Percentiles rank a stretch among this genome's conserved stretches.
phyloP scores from a whole-genome alignment of 345 rosid genomes.

The Gossypium anomalum region DNA sequence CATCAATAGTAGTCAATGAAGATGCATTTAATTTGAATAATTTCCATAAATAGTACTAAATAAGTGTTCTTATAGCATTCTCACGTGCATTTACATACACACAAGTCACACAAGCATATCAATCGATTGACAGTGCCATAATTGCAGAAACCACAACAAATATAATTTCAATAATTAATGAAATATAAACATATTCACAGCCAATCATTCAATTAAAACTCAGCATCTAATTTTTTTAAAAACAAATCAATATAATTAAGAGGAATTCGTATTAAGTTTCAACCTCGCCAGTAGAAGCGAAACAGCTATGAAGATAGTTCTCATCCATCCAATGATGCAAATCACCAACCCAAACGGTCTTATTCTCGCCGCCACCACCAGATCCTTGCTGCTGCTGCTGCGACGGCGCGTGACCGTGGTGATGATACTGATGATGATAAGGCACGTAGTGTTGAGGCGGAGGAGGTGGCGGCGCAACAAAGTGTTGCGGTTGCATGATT shows the following conservation, averaged over 20 bases:
- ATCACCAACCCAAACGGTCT: conserved; percentile 92
- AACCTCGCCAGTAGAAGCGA: conserved; percentile 80
- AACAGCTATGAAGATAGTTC: conserved; percentile 69
- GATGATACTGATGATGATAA: conserved; percentile 31
- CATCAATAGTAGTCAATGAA: not conserved
- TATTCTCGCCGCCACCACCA: conserved; percentile 55
- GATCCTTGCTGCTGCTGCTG: conserved; percentile 46
- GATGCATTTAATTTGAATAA: conserved; percentile 1
- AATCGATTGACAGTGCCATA: not conserved
- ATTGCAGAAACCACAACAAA: not conserved
- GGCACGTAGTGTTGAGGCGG: conserved; percentile 56
- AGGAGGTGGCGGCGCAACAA: conserved; percentile 50
- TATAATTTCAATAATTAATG: not conserved
- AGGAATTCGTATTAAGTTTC: not conserved
- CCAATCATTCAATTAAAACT: not conserved
- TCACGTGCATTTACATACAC: not conserved
- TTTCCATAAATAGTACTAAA: conserved; percentile 1
- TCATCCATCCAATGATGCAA: conserved; percentile 99
- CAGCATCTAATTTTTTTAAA: not conserved
- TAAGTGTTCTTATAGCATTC: not conserved
- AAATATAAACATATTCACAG: not conserved
- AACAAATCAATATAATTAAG: not conserved
- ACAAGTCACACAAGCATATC: not conserved
- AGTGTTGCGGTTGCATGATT: conserved; percentile 61
- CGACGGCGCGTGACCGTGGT: conserved; percentile 27